These are phyloP conservation scores for Bruguiera parviflora DNA, from an alignment of 345 rosid species.

Conservation along the genomic window DNA sequence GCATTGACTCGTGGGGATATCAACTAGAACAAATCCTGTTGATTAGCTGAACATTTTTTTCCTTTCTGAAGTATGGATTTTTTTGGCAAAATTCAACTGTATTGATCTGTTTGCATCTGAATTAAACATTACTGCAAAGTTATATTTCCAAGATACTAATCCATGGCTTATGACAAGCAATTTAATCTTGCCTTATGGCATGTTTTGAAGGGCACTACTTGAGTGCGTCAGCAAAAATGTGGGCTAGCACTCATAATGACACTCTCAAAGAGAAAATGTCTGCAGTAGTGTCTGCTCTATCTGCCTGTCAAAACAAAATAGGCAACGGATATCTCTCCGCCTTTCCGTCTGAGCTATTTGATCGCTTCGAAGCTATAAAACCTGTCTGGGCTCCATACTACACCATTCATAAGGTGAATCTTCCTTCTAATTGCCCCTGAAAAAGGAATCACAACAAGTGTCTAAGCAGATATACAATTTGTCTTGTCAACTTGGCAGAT, in stretches of 20 bases:
- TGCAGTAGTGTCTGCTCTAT: slow-evolving; percentile 59
- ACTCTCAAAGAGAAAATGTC: slow-evolving; percentile 71
- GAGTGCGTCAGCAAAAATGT: slow-evolving; percentile 90
- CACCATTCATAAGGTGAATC: slow-evolving; percentile 80
- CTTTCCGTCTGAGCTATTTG: slow-evolving; percentile 73
- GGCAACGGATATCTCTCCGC: slow-evolving; percentile 93
- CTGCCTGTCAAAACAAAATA: slow-evolving; percentile 63
- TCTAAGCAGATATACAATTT: not conserved
- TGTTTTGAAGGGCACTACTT: slow-evolving; percentile 77
- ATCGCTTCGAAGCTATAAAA: slow-evolving; percentile 70
- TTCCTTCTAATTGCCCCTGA: not conserved
- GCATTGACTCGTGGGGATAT: not conserved
- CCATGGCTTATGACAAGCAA: not conserved
- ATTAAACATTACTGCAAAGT: too few relatives aligned
- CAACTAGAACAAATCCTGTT: not conserved
- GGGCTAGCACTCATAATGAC: slow-evolving; percentile 83
- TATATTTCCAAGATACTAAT: not conserved
- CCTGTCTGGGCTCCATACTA: slow-evolving; percentile 99
- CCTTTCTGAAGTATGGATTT: too few relatives aligned
- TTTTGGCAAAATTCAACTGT: too few relatives aligned
- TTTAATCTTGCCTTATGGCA: not conserved
- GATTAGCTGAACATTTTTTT: not conserved
- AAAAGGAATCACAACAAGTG: not conserved
- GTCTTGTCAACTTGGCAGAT: slow-evolving; percentile 45
- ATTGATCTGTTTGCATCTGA: too few relatives aligned